Evolutionary conservation across 2,329 filamentous ascomycete genomes (phyloP).

Genomic region (Magnaporthales sp.): DNA sequence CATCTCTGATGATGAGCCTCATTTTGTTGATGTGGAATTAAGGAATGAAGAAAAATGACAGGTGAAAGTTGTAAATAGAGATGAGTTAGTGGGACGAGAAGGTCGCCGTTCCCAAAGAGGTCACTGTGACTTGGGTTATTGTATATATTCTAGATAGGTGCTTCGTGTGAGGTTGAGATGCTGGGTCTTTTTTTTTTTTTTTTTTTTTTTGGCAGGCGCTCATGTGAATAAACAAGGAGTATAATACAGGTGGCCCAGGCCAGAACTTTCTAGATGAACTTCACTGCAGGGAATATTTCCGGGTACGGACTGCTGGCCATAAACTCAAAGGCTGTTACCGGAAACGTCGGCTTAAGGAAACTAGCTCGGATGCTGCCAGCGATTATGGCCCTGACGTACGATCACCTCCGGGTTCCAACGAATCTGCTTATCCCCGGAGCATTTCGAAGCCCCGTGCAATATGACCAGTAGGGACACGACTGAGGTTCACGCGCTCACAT

Average conservation of each 20-base stretch:
- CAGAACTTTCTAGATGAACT: not conserved
- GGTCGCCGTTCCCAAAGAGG: not conserved
- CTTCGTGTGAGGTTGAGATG: not conserved
- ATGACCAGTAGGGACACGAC: not conserved
- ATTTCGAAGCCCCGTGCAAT: not conserved
- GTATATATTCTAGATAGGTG: not conserved
- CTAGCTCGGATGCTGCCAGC: not conserved
- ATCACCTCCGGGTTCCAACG: not conserved
- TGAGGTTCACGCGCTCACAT: not conserved
- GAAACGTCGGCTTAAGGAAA: not conserved
- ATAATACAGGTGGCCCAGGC: not conserved
- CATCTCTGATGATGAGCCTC: constrained; percentile 66
- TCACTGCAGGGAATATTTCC: not conserved
- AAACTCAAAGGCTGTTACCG: not conserved
- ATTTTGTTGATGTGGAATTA: constrained; percentile 30
- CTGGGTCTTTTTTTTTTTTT: not conserved
- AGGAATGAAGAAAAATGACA: not conserved
- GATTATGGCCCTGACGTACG: not conserved
- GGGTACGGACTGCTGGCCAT: not conserved
- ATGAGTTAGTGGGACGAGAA: not conserved
- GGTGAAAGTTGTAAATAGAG: not conserved
- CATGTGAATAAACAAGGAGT: not conserved
- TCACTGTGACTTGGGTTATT: not conserved
- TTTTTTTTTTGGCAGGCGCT: too few relatives aligned
- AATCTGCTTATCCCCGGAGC: not conserved